A percentile compares a stretch with the other conserved stretches of the same genome.
Conservation (phyloP, 257 asterid genomes). For the Fraxinus americana region DNA sequence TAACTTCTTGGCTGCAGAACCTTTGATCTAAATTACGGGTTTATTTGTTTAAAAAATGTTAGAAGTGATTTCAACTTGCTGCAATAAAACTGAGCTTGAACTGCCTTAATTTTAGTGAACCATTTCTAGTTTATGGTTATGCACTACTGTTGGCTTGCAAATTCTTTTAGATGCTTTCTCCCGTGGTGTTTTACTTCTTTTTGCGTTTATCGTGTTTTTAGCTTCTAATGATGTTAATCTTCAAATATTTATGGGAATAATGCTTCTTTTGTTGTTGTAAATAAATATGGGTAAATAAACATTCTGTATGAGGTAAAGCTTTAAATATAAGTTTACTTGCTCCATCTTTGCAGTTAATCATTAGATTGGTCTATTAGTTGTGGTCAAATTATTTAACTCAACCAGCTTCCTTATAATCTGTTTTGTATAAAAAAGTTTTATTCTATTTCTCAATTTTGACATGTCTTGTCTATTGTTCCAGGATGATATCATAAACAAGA, state of each 20-base stretch:
- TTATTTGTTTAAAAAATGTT: background rate
- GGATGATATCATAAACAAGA: slow-evolving; percentile 70
- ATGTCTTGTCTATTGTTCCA: slow-evolving; percentile 32
- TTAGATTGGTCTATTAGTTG: slow-evolving; percentile 14
- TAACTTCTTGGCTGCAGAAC: slow-evolving; percentile 8
- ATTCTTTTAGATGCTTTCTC: background rate
- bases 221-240: slow-evolving; percentile 2
- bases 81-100: slow-evolving; percentile 3
- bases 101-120: background rate
- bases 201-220: background rate
- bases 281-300: background rate
- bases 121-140: slow-evolving; percentile 3
- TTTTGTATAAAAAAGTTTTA: background rate
- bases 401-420: background rate
- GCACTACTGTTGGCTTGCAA: slow-evolving; percentile 3
- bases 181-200: background rate
- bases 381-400: slow-evolving; percentile 5
- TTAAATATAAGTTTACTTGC: background rate
- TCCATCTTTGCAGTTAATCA: slow-evolving; percentile 8
- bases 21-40: background rate
- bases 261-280: background rate
- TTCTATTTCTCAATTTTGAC: slow-evolving; percentile 11
- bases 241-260: background rate
- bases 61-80: slow-evolving; percentile 5
- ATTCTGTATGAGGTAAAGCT: background rate